A percentile compares a stretch with the other conserved stretches of the same genome.
These are phyloP conservation scores for Paramyrothecium roridum DNA, from an alignment of 2,329 filamentous ascomycete species.

Conservation along the genomic window DNA sequence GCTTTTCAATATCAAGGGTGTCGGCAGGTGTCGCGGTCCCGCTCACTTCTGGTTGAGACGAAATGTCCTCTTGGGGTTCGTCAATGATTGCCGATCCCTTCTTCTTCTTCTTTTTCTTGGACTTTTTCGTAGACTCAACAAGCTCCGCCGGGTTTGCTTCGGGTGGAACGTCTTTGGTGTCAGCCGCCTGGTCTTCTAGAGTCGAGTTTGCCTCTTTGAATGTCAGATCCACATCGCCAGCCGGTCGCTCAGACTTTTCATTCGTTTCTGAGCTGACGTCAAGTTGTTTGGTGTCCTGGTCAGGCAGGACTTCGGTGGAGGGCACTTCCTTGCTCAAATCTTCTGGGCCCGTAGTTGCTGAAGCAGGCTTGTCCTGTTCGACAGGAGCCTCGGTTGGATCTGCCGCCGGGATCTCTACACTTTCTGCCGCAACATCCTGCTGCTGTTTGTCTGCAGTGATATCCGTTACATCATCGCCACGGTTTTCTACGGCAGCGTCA, in stretches of 20 bases:
- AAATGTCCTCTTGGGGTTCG: neutral
- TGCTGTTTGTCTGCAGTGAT: neutral
- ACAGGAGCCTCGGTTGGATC: neutral
- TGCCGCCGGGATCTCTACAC: neutral
- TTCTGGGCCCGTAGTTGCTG: too few relatives aligned
- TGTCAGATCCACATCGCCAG: neutral
- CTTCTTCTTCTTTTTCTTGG: conserved; percentile 13
- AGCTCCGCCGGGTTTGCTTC: neutral
- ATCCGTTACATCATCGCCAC: neutral
- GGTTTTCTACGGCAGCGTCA: neutral
- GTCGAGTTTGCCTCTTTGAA: neutral
- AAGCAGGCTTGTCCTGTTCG: neutral
- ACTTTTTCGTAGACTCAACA: conserved; percentile 2
- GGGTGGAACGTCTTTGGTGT: neutral
- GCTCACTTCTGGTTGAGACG: neutral
- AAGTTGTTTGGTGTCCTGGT: too few relatives aligned
- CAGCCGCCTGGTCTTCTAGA: neutral
- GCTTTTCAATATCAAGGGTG: neutral
- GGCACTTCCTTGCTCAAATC: too few relatives aligned
- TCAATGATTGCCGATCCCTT: conserved; percentile 7
- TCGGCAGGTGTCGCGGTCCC: neutral
- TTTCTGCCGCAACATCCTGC: neutral
- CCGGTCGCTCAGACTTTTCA: too few relatives aligned
- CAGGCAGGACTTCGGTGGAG: too few relatives aligned
- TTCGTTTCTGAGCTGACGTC: too few relatives aligned